Base-by-base conservation (phyloP, 352 stramenopile genomes). In the Phytophthora colocasiae region DNA sequence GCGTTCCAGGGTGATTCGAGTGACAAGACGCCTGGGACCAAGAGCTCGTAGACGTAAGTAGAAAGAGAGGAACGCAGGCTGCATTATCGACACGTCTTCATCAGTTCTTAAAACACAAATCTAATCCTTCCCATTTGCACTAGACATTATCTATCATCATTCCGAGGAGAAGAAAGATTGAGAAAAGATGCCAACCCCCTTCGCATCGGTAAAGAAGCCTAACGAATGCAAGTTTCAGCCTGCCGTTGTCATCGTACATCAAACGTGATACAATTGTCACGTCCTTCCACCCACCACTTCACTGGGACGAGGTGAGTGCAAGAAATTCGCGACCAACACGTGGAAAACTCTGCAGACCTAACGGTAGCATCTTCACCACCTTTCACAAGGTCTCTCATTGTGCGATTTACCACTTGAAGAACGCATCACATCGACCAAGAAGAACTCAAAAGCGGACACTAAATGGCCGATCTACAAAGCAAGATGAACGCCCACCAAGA, bases 401-500 rank as follows among this genome's bases (percentile, higher is more conserved):
- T 66, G 46, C 62, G n/a, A 69, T 78, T 71, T 64, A 47, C 58
- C 47, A 34, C 14, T 58, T 63, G 54, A 71, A 14, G 34, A 50
- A 60, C 47, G 53, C 12, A 65, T 36, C 47, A 49, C 12, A 65
- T 36, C 46, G 22, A 60, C 58, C 39, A 34, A 38, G 17, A 59
- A 62, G 19, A 59, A n/a, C 43, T 14, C 11, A 50, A 41, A 55
- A 31, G 4, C 6, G 27, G 4, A 31, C 27, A 3, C 32, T 19
- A 12, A 69, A 59, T 71, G 61, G 43, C 66, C 22, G 66, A 74
- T 36, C 22, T 75, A 40, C 55, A 69, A n/a, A 71, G 38, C 53
- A 83, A 58, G 39, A 90, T 86, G 78, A 67, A 66, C 22, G 71
- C 62, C 27, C 63, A 77, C 59, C 58, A 77, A 54, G 26, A 73